phyloP scores from a whole-genome alignment of 352 stramenopile species.

The Pythium rhizo-oryzae region DNA sequence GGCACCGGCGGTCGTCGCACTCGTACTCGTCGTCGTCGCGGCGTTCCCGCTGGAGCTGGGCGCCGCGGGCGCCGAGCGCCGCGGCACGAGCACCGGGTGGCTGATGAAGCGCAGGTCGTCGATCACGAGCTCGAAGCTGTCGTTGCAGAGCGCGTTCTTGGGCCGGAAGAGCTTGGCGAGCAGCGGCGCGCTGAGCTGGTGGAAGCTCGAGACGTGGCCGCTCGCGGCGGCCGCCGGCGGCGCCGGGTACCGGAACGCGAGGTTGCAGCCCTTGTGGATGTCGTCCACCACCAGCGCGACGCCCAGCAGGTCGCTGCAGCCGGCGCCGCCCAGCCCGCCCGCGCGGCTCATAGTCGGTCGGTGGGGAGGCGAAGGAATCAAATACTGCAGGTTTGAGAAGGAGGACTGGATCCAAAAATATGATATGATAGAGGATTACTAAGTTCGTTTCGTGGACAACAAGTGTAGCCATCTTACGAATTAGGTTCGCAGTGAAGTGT shows the following conservation, averaged over 20 bases:
- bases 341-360: slow-evolving; percentile 17
- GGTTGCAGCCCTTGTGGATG: slow-evolving; percentile 87
- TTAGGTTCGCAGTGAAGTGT: not conserved
- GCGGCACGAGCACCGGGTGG: slow-evolving; percentile 78
- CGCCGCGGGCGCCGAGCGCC: slow-evolving; percentile 16
- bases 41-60: not conserved
- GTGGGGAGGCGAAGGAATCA: not conserved
- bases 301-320: slow-evolving; percentile 44
- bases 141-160: slow-evolving; percentile 88
- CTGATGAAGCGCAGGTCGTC: slow-evolving; percentile 88
- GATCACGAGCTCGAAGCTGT: slow-evolving; percentile 88
- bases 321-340: not conserved
- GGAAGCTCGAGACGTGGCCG: slow-evolving; percentile 70
- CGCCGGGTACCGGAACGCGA: slow-evolving; percentile 84
- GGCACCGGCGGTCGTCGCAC: too few species aligned
- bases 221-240: slow-evolving; percentile 33
- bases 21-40: not conserved
- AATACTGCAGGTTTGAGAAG: too few species aligned
- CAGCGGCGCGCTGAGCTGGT: slow-evolving; percentile 71
- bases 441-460: too few species aligned
- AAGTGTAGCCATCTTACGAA: too few species aligned
- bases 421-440: too few species aligned
- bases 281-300: slow-evolving; percentile 88
- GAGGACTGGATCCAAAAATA: too few species aligned
- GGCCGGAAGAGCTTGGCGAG: slow-evolving; percentile 88